Conservation (phyloP, 78 protist genomes). For the Pigoraptor vietnamica region DNA sequence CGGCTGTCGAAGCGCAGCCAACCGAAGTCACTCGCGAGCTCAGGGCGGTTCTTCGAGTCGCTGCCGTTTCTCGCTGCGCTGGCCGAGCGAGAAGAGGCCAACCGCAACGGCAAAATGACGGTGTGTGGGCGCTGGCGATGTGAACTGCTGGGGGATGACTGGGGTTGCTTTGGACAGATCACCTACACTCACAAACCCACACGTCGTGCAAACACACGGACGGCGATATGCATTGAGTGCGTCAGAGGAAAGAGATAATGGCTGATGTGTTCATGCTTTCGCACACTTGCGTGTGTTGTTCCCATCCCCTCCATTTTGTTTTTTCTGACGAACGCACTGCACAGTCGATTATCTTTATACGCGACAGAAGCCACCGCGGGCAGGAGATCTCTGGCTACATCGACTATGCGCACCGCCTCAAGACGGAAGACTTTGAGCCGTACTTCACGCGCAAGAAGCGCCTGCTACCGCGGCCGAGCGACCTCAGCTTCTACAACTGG, state of each 20-base stretch:
- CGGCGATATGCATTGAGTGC: no score
- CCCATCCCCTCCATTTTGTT: no score
- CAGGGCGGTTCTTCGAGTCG: constrained; percentile 28
- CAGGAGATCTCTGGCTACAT: constrained; percentile 88
- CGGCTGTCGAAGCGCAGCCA: not conserved
- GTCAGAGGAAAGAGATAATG: no score
- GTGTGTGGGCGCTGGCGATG: not conserved
- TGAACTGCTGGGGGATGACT: not conserved
- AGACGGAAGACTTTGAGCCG: constrained; percentile 63
- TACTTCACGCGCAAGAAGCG: constrained; percentile 43
- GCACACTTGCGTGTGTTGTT: not conserved
- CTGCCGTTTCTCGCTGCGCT: constrained; percentile 65
- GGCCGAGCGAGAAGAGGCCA: constrained; percentile 70
- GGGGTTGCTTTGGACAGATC: not conserved
- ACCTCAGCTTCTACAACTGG: constrained; percentile 90
- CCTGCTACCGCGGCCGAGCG: constrained; percentile 78
- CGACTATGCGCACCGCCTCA: constrained; percentile 82
- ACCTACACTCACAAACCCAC: no score
- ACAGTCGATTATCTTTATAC: constrained; percentile 71
- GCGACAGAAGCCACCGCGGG: constrained; percentile 65
- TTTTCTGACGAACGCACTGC: no score
- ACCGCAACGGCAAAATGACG: constrained; percentile 68
- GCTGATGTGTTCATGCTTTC: not conserved
- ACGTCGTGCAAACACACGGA: no score
- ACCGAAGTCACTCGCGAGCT: not conserved